Evolutionary conservation across 371 early-diverging fungal species (phyloP).

Genomic region (Encephalitozoon cuniculi): DNA sequence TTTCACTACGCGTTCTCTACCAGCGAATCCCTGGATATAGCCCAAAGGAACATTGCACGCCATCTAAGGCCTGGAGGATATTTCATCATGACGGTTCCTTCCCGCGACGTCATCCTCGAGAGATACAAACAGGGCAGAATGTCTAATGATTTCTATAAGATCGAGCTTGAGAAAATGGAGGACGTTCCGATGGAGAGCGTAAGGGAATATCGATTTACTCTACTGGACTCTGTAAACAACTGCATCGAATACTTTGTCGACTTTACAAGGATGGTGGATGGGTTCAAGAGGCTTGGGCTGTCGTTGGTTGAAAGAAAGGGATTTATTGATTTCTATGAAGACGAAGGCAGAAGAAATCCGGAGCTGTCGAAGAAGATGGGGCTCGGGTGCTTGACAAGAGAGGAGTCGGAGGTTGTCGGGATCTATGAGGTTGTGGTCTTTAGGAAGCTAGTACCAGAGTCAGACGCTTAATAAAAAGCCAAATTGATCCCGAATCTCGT

Average conservation of each 20-base stretch:
- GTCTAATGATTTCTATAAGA: conserved; percentile 33
- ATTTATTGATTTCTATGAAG: conserved; percentile 51
- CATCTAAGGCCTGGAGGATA: conserved; percentile 71
- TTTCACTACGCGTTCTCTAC: conserved; percentile 88
- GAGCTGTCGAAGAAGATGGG: conserved; percentile 41
- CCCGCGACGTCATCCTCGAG: conserved; percentile 73
- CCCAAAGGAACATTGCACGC: conserved; percentile 71
- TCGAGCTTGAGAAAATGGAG: background rate
- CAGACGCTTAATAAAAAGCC: conserved; percentile 23
- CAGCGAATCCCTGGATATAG: conserved; percentile 69
- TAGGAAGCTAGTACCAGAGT: conserved; percentile 28
- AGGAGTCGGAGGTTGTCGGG: conserved; percentile 56
- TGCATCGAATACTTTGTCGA: conserved; percentile 82
- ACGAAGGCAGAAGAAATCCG: conserved; percentile 12
- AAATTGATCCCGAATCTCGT: conserved; percentile 7
- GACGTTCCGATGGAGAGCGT: conserved; percentile 62
- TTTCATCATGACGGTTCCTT: conserved; percentile 85
- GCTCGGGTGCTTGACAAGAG: conserved; percentile 11
- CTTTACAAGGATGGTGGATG: conserved; percentile 24
- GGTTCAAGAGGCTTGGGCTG: conserved; percentile 25
- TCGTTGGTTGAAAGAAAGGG: conserved; percentile 27
- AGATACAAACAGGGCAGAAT: conserved; percentile 60
- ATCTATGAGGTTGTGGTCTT: conserved; percentile 54
- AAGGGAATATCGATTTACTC: conserved; percentile 76
- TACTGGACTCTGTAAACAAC: conserved; percentile 86